phyloP scores from a whole-genome alignment of 2,329 filamentous ascomycete species.

The Verticillium klebahnii region DNA sequence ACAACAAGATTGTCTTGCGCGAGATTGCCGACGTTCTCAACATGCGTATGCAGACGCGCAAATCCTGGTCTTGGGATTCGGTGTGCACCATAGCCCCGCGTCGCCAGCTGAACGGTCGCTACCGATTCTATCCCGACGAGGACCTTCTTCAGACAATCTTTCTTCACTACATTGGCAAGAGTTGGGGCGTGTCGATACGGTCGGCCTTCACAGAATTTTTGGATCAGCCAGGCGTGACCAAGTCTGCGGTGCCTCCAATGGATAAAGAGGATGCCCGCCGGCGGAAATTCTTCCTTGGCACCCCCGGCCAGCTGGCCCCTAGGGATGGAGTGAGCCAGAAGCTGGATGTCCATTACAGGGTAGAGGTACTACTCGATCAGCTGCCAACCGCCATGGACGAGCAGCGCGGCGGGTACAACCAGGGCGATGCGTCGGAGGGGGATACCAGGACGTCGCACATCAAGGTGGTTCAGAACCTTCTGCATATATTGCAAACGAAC shows the following conservation, averaged over 20 bases:
- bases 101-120: slow-evolving; percentile 40
- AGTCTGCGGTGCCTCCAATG: slow-evolving; percentile 16
- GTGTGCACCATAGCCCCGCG: slow-evolving; percentile 30
- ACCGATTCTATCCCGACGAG: slow-evolving; percentile 51
- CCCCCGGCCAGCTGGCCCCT: background rate
- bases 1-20: slow-evolving; percentile 30
- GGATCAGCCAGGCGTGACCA: slow-evolving; percentile 23
- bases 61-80: slow-evolving; percentile 35
- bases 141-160: slow-evolving; percentile 41
- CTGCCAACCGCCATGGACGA: slow-evolving; percentile 37
- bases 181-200: slow-evolving; percentile 28
- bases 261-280: slow-evolving; percentile 30
- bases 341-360: slow-evolving; percentile 28
- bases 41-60: slow-evolving; percentile 33
- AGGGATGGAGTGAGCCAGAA: slow-evolving; percentile 23
- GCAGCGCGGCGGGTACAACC: slow-evolving; percentile 29
- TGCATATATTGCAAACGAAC: slow-evolving; percentile 53
- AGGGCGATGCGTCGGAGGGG: slow-evolving; percentile 26
- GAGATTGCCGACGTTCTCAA: slow-evolving; percentile 41
- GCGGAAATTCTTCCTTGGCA: slow-evolving; percentile 37
- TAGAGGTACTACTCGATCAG: slow-evolving; percentile 51
- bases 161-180: slow-evolving; percentile 32
- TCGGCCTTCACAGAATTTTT: slow-evolving; percentile 18
- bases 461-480: slow-evolving; percentile 49
- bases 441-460: slow-evolving; percentile 35